Base-by-base conservation (phyloP, 257 asterid species). In the Lithospermum erythrorhizon region DNA sequence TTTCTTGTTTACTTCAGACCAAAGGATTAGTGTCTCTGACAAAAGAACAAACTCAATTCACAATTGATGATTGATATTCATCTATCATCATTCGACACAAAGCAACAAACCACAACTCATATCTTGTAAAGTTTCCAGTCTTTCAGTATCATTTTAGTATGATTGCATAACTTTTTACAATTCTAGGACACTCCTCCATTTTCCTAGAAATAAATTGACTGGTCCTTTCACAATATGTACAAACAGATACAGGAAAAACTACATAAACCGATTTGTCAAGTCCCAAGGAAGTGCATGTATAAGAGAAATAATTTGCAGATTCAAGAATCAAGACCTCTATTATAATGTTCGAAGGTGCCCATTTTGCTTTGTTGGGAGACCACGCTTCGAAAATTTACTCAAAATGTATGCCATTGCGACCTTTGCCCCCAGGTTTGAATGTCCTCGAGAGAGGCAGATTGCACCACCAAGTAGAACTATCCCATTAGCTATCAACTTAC, bases 371-470 rank as follows among this genome's bases (percentile, higher is more conserved):
- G 73, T 41, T 53, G 76, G 70, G 63, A 74, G 56, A 62, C 62
- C 59, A 56, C 72, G 80, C 63, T 79, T 80, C 1, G 82, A 79
- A 53, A 90, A 75, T 75, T 82, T 90, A 81, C 79, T 76, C 74
- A 82, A 68, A 68, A 90, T 63, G 72, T 81, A 90, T 10, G 90
- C 91, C 89, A 87, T 78, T 55, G 94, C 95, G 60, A 85, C 87
- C 78, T 87, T 85, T 48, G 90, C 84, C 62, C 94, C 89, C 74
- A 90, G 75, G 77, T 82, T 79, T 60, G 95, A 77, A 72, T 72
- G 83, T 27, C 91, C 94, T 60, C 87, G 82, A 24, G 87, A 83
- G 60, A 90, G 73, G 81, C 83, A 87, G 66, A 87, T 64, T 23
- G 78, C 95, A 24, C 97, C 89, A 10, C 95, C 97, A 5, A 83